phyloP scores from a whole-genome alignment of 371 early-diverging fungal genomes.

The Thermomucor indicae-seudaticae region DNA sequence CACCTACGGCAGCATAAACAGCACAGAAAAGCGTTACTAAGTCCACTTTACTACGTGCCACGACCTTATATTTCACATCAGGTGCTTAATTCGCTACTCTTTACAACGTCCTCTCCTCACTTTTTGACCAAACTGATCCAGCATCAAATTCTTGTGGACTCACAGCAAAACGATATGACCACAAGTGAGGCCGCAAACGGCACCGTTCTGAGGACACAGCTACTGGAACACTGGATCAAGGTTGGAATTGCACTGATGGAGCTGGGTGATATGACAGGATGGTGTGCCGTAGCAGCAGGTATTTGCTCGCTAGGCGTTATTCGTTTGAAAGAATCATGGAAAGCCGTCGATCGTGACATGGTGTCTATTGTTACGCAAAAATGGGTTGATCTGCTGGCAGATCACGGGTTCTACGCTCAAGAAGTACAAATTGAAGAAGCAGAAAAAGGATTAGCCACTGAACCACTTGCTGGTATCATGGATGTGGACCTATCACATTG shows the following conservation, averaged over 20 bases:
- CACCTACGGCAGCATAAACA: slow-evolving; percentile 44
- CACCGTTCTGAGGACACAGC: slow-evolving; percentile 38
- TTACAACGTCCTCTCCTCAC: slow-evolving; percentile 59
- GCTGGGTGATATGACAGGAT: slow-evolving; percentile 69
- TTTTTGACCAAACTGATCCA: slow-evolving; percentile 70
- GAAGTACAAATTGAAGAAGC: slow-evolving; percentile 28
- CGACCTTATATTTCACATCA: slow-evolving; percentile 29
- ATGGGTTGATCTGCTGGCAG: slow-evolving; percentile 58
- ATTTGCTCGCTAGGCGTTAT: slow-evolving; percentile 71
- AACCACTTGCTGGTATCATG: slow-evolving; percentile 9
- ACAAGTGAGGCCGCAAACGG: slow-evolving; percentile 5
- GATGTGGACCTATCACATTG: not conserved
- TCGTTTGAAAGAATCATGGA: slow-evolving; percentile 76
- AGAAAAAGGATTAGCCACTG: slow-evolving; percentile 6
- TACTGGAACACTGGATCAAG: slow-evolving; percentile 74
- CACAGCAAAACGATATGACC: slow-evolving; percentile 37
- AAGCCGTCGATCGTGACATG: slow-evolving; percentile 50
- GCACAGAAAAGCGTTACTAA: slow-evolving; percentile 18
- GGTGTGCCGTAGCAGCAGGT: slow-evolving; percentile 72
- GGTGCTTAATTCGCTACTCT: slow-evolving; percentile 44
- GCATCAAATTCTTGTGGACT: slow-evolving; percentile 67
- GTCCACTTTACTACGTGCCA: slow-evolving; percentile 38
- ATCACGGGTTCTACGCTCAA: slow-evolving; percentile 43
- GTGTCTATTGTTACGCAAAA: slow-evolving; percentile 43
- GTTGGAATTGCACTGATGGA: slow-evolving; percentile 53